phyloP scores from a whole-genome alignment of 2,329 filamentous ascomycete genomes.

The Ophiocordyceps camponoti-floridani region DNA sequence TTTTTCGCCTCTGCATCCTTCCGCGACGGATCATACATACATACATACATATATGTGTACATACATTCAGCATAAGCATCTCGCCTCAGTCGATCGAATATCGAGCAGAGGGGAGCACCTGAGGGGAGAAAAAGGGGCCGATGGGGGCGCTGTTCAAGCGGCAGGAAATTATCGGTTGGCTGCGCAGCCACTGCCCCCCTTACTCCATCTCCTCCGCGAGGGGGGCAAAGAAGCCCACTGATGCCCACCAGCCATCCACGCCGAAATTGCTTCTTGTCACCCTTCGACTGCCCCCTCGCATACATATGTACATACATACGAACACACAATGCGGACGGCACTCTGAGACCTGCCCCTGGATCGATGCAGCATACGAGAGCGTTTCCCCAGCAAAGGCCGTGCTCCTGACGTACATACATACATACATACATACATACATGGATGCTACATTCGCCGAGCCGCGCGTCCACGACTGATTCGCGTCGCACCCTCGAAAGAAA shows the following conservation, averaged over 20 bases:
- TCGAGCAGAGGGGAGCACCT: not conserved
- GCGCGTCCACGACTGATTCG: not conserved
- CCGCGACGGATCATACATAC: no score
- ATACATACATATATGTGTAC: no score
- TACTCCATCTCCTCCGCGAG: slow-evolving; percentile 1
- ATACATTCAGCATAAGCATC: slow-evolving; percentile 2
- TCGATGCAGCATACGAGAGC: not conserved
- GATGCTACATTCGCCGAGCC: not conserved
- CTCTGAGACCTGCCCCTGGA: slow-evolving; percentile 6
- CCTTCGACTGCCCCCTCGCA: slow-evolving; percentile 6
- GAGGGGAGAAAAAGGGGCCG: slow-evolving; percentile 1
- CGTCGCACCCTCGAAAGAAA: no score
- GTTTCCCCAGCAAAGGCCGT: not conserved
- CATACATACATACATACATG: not conserved
- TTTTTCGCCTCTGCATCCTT: slow-evolving; percentile 1
- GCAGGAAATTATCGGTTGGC: slow-evolving; percentile 8
- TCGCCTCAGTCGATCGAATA: not conserved
- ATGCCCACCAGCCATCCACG: slow-evolving; percentile 3
- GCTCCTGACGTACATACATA: not conserved
- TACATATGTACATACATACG: no score
- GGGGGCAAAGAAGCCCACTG: slow-evolving; percentile 6
- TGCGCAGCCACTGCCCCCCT: slow-evolving; percentile 3
- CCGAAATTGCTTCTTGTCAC: slow-evolving; percentile 8
- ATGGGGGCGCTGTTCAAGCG: slow-evolving; percentile 1
- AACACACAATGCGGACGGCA: not conserved